Conservation (phyloP, 2,329 filamentous ascomycete species). For the Sclerotinia trifoliorum region DNA sequence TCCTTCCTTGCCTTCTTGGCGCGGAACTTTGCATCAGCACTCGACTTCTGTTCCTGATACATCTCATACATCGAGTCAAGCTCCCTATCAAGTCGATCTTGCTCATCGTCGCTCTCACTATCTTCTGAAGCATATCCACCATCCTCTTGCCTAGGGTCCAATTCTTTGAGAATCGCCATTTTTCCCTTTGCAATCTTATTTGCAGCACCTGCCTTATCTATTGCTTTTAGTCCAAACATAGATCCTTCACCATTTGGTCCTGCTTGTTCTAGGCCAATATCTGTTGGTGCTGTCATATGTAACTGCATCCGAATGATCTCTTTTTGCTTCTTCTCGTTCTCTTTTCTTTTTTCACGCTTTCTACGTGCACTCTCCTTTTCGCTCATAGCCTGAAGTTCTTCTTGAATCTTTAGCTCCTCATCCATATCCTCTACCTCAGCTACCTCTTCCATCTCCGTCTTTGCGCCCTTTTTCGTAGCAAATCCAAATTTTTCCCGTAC, state of each 20-base stretch:
- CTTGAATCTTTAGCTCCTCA: slow-evolving; percentile 86
- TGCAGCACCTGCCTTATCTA: slow-evolving; percentile 73
- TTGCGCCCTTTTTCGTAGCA: slow-evolving; percentile 58
- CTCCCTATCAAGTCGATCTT: slow-evolving; percentile 77
- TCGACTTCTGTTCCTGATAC: slow-evolving; percentile 77
- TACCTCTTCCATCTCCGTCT: slow-evolving; percentile 56
- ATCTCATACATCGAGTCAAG: slow-evolving; percentile 85
- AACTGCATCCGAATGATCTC: slow-evolving; percentile 96
- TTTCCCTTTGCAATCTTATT: slow-evolving; percentile 71
- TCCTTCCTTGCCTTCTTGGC: slow-evolving; percentile 85
- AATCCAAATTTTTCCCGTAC: slow-evolving; percentile 91
- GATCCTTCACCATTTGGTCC: slow-evolving; percentile 75
- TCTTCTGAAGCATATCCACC: slow-evolving; percentile 56
- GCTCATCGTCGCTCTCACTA: slow-evolving; percentile 71
- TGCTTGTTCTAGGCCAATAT: slow-evolving; percentile 87
- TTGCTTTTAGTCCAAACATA: slow-evolving; percentile 81
- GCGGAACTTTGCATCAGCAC: slow-evolving; percentile 79
- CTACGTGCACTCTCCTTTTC: slow-evolving; percentile 74
- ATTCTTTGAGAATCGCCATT: slow-evolving; percentile 67
- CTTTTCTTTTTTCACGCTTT: slow-evolving; percentile 79
- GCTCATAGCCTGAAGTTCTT: slow-evolving; percentile 78
- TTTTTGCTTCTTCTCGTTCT: slow-evolving; percentile 92
- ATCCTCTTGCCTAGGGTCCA: slow-evolving; percentile 58
- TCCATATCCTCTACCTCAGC: slow-evolving; percentile 88
- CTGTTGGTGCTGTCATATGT: slow-evolving; percentile 93